Evolutionary conservation across 2,329 filamentous ascomycete species (phyloP).

Genomic region (Aspergillus amoenus): DNA sequence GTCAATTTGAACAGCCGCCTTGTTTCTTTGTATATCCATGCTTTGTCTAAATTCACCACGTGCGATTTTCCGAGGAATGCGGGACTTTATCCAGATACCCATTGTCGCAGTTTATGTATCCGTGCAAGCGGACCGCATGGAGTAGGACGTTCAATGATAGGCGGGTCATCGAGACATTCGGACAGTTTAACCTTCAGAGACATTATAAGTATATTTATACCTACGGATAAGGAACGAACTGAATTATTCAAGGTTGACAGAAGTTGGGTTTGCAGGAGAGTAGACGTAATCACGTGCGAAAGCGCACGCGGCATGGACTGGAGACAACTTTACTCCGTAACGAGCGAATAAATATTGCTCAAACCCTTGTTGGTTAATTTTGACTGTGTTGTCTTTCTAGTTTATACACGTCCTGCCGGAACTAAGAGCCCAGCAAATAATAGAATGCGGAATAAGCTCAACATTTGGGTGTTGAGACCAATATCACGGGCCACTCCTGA

Average conservation of each 20-base stretch:
- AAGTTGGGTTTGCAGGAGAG: neutral
- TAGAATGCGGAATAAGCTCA: too few species aligned
- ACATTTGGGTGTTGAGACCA: too few species aligned
- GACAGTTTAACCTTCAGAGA: neutral
- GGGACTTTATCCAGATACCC: neutral
- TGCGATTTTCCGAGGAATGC: constrained; percentile 1
- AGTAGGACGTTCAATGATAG: neutral
- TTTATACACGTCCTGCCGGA: too few species aligned
- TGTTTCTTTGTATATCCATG: neutral
- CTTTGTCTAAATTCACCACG: neutral
- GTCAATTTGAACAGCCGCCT: neutral
- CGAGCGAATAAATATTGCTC: too few species aligned
- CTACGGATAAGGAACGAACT: too few species aligned
- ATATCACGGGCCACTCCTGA: too few species aligned
- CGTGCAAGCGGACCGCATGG: neutral
- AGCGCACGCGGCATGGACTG: too few species aligned
- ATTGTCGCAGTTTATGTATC: neutral
- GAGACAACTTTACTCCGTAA: too few species aligned
- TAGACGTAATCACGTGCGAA: too few species aligned
- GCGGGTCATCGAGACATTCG: neutral
- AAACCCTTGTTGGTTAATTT: too few species aligned
- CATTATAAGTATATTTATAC: neutral
- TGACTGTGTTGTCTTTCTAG: too few species aligned
- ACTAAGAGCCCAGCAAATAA: too few species aligned
- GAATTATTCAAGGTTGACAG: neutral